Base-by-base conservation (phyloP, 208 protist species). In the Trypanosoma conorhini region DNA sequence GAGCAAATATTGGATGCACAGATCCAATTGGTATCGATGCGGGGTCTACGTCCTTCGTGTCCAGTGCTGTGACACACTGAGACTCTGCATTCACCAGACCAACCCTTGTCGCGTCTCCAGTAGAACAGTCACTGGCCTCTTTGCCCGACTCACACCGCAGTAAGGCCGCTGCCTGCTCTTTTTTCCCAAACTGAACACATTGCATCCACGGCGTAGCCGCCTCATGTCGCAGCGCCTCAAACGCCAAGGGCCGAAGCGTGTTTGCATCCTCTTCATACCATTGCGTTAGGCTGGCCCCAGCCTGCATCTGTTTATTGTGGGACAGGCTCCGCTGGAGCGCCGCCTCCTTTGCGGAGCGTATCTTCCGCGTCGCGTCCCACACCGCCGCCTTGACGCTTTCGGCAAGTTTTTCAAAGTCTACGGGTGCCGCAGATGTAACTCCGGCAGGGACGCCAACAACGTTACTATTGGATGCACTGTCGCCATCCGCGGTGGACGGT, bases 241-340 rank as follows among this genome's bases (percentile, higher is more conserved):
- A 86, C 0, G 85, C 76, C 0, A 78, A 74, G 7, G 90, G 90
- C 19, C 72, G 79, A 42, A 95, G 60, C 48, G 86, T 83, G 50
- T 77, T 85, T 2, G 85, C 85, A 76, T 96, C 88, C 22, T 92
- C 76, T 67, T 89, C 85, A 62, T 93, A 94, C 91, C 91, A 96
- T 58, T 88, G 75, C 17, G 72, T 76, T 62, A 93, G 70, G 10
- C 62, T 55, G 7, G 70, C 84, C 24, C 76, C 40, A 0, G 81
- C 67, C 13, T 64, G 82, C 48, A 87, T 38, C 58, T 84, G 80
- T 19, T 72, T 67, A 69, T 92, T 92, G 48, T 83, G 79, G 38
- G 76, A 74, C 30, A 94, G 64, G 35, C 85, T 83, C 19, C 77
- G 84, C 40, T 77, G 74, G 51, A 91, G 83, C 26, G 85, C 85